Evolutionary conservation across 805 yeast genomes (phyloP), one percentile per base, ranked within the genome.

Genomic region (Hanseniaspora singularis): DNA sequence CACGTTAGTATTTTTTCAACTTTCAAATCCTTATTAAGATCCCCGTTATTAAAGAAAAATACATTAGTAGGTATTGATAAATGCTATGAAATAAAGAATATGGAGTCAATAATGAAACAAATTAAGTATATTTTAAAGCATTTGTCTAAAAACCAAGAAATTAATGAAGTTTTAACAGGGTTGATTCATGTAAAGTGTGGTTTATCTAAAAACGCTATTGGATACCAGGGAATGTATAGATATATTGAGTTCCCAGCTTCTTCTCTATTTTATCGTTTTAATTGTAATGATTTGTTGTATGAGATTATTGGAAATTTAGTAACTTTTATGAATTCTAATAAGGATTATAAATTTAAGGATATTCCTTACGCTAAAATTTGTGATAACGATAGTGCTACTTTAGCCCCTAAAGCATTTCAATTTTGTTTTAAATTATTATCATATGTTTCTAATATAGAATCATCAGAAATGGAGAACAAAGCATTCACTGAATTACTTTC

Each of bases 1-100:
- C 80, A 76, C 51, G 62, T 68, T 6, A 62, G 67, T 26, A 59
- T 69, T 2, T 53, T 73, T 1, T 62, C 65, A 30, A 51, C 73
- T 2, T 67, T 72, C 40, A 62, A 69, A 42, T 64, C 73, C 6
- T 52, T 74, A 20, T 60, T 71, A 6, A 63, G 71, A 47, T 56
- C 75, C 11, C 66, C 73, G 18, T 67, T 70, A 57, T 67, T 68
- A 14, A 69, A 71, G 49, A 68, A 53, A 32, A 55, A 54, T 43
- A 55, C 52, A 11, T 36, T 56, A 4, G 57, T 52, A 24, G 50
- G 59, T 3, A 52, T 56, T 1, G 64, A 64, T 56, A 61, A 73
- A 46, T 62, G 69, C 8, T 56, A 59, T 5, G 68, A 72, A 22
- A 69, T 74, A 2, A 60, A 56, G 16, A 64, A 73, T 9, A 65